A percentile compares a stretch with the other conserved stretches of the same genome.
phyloP scores from a whole-genome alignment of 306 rosid genomes.

The Gynostemma pentaphyllum region DNA sequence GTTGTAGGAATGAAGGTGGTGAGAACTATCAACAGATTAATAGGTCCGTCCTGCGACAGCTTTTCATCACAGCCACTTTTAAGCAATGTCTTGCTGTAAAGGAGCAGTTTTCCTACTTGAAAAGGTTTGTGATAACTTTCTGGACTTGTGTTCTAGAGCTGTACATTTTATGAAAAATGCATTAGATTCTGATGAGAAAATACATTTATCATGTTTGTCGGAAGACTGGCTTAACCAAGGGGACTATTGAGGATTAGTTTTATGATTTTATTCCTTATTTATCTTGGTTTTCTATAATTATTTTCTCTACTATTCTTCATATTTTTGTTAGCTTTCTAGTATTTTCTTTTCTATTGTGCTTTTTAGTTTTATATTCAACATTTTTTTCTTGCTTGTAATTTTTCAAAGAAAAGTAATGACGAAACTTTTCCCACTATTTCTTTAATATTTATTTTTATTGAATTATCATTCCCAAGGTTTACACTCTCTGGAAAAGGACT shows the following conservation, averaged over 20 bases:
- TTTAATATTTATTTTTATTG: not conserved
- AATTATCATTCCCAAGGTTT: not conserved
- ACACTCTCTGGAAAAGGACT: not conserved
- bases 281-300: too few relatives aligned
- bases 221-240: not conserved
- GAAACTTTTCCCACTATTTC: too few relatives aligned
- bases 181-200: not conserved
- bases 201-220: not conserved
- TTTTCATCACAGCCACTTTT: conserved; percentile 59
- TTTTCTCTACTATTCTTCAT: too few relatives aligned
- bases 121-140: conserved; percentile 30
- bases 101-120: conserved; percentile 32
- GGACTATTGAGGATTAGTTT: not conserved
- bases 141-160: not conserved
- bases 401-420: too few relatives aligned
- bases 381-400: too few relatives aligned
- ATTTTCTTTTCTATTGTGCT: too few relatives aligned
- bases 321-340: too few relatives aligned
- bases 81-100: conserved; percentile 50
- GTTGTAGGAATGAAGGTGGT: conserved; percentile 8
- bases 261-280: too few relatives aligned
- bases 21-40: conserved; percentile 10
- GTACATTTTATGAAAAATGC: not conserved
- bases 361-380: too few relatives aligned
- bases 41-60: conserved; percentile 31